phyloP scores from a whole-genome alignment of 352 stramenopile species.

The Pythium aquatile region DNA sequence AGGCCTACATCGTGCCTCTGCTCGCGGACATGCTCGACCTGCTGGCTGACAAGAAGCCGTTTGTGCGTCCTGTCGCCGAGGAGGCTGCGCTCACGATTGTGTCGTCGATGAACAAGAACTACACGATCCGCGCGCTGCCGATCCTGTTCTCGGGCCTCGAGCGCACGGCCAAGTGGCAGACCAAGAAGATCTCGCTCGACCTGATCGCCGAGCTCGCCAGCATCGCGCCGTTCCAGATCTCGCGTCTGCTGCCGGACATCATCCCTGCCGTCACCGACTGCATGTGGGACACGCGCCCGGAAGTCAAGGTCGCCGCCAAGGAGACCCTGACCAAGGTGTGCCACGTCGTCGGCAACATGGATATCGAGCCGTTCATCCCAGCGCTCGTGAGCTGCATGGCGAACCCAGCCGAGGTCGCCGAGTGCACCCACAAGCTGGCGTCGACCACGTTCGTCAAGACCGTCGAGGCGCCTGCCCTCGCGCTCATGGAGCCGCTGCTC shows the following conservation, averaged over 20 bases:
- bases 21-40: conserved; percentile 71
- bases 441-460: conserved; percentile 99
- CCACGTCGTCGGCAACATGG: conserved; percentile 97
- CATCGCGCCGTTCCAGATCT: conserved; percentile 93
- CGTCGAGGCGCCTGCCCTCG: conserved; percentile 94
- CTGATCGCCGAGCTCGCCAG: conserved; percentile 92
- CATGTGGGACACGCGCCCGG: conserved; percentile 99
- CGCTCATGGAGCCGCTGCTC: conserved; percentile 97
- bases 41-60: conserved; percentile 83
- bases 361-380: conserved; percentile 99
- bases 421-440: conserved; percentile 99
- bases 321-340: conserved; percentile 94
- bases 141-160: conserved; percentile 90
- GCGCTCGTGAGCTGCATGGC: conserved; percentile 97
- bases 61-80: conserved; percentile 61
- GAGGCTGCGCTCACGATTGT: conserved; percentile 83
- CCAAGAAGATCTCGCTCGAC: conserved; percentile 95
- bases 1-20: conserved; percentile 75
- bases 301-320: conserved; percentile 95
- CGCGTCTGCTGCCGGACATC: conserved; percentile 94
- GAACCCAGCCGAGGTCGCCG: conserved; percentile 96
- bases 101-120: conserved; percentile 85
- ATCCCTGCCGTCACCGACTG: conserved; percentile 97
- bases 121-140: conserved; percentile 83
- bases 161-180: conserved; percentile 94